Conservation (phyloP, 257 asterid species). For the Solanum phureja region DNA sequence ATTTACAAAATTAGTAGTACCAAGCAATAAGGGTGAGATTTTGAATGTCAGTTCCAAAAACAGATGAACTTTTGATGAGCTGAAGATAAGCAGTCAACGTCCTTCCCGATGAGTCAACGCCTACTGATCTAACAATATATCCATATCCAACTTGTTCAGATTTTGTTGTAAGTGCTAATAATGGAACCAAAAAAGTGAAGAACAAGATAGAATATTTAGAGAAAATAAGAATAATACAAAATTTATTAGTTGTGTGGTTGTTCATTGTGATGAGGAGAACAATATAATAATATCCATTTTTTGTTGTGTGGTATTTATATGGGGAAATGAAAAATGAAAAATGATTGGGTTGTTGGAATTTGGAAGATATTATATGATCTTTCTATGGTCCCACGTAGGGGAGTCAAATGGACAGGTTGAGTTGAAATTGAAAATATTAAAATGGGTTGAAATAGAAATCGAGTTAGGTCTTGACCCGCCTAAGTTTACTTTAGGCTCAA, state of each 20-base stretch:
- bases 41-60: conserved; percentile 10
- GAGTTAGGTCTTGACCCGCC: too few relatives aligned
- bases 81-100: conserved; percentile 10
- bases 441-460: too few relatives aligned
- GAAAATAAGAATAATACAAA: not conserved
- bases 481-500: too few relatives aligned
- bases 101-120: conserved; percentile 2
- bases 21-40: conserved; percentile 6
- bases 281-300: not conserved
- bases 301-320: not conserved
- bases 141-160: conserved; percentile 11
- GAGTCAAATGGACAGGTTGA: too few relatives aligned
- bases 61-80: conserved; percentile 6
- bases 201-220: not conserved
- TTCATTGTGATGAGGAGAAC: not conserved
- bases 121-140: conserved; percentile 1
- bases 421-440: too few relatives aligned
- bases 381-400: not conserved
- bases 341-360: not conserved
- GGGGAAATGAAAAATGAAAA: not conserved
- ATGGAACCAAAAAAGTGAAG: not conserved
- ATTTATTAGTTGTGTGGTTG: not conserved
- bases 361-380: not conserved
- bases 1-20: not conserved
- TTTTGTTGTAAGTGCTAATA: not conserved